Evolutionary conservation across 2,329 filamentous ascomycete genomes (phyloP), one percentile per base, ranked within the genome.

Genomic region (Periconia macrospinosa): DNA sequence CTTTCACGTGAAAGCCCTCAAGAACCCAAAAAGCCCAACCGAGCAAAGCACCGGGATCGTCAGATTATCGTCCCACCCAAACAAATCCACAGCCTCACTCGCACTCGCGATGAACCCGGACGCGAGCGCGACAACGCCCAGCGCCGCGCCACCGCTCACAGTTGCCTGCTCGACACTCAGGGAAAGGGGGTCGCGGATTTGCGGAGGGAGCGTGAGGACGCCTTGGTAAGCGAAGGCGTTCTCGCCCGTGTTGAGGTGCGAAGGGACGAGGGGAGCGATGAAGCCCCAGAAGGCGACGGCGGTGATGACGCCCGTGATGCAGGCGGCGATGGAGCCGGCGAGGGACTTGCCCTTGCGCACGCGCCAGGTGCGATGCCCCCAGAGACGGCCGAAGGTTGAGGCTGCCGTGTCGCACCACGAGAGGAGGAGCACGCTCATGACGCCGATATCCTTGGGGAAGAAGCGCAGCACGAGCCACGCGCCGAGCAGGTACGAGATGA

Each of bases 331-430:
- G 10, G 90, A 94, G 1, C 94, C 94, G 17, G 94, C 94, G 27
- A 97, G 79, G 55, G 91, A 96, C 83, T 99, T 99, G 41, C 92
- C 92, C 58, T 83, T 83, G 57, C 94, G 86, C 51, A 99, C 83
- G 49, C 89, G 84, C 37, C 90, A 90, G 1, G 94, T 99, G 71
- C 97, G 92, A 57, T 88, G 85, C 41, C 94, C 94, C 77, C 90
- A 97, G 14, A 93, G 79, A 50, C 94, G 85, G 49, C 94, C 94
- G 69, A 99, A 92, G 0, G 94, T 99, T 70, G 89, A 94, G 47
- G 94, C 94, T 35, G 94, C 94, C 1, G 94, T 97, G 73, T 99
- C 94, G 76, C 94, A 99, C 94, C 94, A 99, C 69, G 90, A 95
- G 20, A 99, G 84, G 41, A 99, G 83, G 66, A 99, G 80, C 42